These are phyloP conservation scores for Hymenoscyphus occultus DNA, from an alignment of 2,329 filamentous ascomycete species.

Conservation along the genomic window DNA sequence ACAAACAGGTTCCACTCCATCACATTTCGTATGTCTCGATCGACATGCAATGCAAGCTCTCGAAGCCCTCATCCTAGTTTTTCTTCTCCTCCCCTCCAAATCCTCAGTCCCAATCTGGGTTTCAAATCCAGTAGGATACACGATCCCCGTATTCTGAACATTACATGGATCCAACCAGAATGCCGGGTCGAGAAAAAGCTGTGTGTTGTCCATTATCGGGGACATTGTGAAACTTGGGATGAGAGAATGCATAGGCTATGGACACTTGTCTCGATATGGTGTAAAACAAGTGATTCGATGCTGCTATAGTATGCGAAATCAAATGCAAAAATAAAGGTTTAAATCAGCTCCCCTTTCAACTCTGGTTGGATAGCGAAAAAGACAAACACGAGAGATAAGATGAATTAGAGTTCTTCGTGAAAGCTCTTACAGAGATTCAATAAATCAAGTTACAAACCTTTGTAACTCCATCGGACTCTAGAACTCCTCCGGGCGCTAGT, in stretches of 20 bases:
- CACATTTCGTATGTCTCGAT: constrained; percentile 51
- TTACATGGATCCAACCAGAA: constrained; percentile 7
- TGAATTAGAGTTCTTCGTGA: neutral
- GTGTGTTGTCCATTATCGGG: neutral
- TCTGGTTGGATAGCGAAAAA: neutral
- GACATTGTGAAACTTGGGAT: neutral
- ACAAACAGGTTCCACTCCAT: constrained; percentile 48
- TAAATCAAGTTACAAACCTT: neutral
- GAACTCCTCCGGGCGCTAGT: neutral
- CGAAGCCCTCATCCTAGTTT: constrained; percentile 31
- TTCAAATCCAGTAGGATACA: constrained; percentile 7
- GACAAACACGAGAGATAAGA: neutral
- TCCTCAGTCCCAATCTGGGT: neutral
- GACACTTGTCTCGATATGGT: neutral
- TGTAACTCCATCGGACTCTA: neutral
- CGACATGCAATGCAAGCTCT: constrained; percentile 52
- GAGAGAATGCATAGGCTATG: constrained; percentile 4
- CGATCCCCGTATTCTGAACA: neutral
- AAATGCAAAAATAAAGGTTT: neutral
- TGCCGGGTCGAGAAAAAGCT: neutral
- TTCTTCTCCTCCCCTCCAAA: constrained; percentile 10
- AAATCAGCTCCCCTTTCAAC: neutral
- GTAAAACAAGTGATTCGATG: neutral
- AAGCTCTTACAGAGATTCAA: neutral
- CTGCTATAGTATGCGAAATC: neutral